These are phyloP conservation scores for Dovyalis caffra DNA, from an alignment of 345 rosid species.

Conservation along the genomic window DNA sequence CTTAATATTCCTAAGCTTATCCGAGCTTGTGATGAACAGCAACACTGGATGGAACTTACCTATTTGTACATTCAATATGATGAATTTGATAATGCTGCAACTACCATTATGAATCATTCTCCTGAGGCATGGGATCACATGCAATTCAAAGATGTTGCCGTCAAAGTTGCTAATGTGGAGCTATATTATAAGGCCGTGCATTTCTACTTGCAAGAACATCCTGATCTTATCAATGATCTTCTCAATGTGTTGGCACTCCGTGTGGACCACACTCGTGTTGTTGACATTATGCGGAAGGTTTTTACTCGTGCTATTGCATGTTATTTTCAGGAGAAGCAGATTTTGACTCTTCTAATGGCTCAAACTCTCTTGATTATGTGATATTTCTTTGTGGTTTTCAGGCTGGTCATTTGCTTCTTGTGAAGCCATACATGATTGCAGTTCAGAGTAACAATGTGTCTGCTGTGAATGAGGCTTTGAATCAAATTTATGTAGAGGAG, in stretches of 20 bases:
- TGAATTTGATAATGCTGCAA: slow-evolving; percentile 98
- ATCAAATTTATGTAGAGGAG: slow-evolving; percentile 89
- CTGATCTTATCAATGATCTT: slow-evolving; percentile 88
- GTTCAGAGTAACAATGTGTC: slow-evolving; percentile 92
- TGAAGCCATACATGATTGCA: slow-evolving; percentile 96
- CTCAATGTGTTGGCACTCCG: slow-evolving; percentile 93
- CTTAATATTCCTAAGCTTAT: slow-evolving; percentile 97
- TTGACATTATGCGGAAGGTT: slow-evolving; percentile 97
- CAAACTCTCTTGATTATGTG: background rate
- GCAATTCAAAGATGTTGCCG: slow-evolving; percentile 93
- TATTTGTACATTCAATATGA: slow-evolving; percentile 86
- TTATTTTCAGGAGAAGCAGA: background rate
- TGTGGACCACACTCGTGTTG: slow-evolving; percentile 95
- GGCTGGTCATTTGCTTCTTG: slow-evolving; percentile 92
- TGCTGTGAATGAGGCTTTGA: slow-evolving; percentile 93
- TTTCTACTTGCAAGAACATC: slow-evolving; percentile 97
- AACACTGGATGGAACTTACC: slow-evolving; percentile 95
- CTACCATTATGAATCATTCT: slow-evolving; percentile 97
- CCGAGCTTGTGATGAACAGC: slow-evolving; percentile 97
- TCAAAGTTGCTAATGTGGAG: slow-evolving; percentile 94
- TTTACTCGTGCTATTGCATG: background rate
- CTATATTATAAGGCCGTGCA: slow-evolving; percentile 96
- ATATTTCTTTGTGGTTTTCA: slow-evolving; percentile 30
- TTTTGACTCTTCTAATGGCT: background rate
- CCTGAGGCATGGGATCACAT: slow-evolving; percentile 99